phyloP scores from a whole-genome alignment of 495 filamentous ascomycete species.

The Melanomma pulvis-pyrius region DNA sequence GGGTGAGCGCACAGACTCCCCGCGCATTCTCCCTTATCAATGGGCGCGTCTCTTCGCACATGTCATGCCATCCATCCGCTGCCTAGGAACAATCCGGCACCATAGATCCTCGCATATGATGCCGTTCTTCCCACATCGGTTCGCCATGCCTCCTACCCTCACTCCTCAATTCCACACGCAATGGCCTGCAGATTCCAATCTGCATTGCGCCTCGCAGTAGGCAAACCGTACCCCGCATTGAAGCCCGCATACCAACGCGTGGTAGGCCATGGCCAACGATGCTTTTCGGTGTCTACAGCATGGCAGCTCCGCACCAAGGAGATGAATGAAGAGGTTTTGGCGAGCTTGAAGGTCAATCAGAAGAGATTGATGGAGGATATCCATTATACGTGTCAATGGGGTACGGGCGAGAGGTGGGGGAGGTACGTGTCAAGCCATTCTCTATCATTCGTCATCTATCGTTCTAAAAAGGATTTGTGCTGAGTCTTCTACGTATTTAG shows the following conservation, averaged over 20 bases:
- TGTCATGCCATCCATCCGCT: slow-evolving; percentile 3
- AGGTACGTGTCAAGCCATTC: slow-evolving; percentile 50
- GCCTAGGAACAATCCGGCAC: neutral
- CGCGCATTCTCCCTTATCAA: neutral
- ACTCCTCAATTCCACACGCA: neutral
- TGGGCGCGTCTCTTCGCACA: neutral
- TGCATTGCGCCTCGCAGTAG: neutral
- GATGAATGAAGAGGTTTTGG: slow-evolving; percentile 42
- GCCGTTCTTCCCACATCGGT: neutral
- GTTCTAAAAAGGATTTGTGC: neutral
- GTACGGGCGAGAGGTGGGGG: slow-evolving; percentile 65
- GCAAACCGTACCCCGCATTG: slow-evolving; percentile 10
- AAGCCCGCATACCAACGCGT: neutral
- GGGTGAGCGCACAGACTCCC: slow-evolving; percentile 4
- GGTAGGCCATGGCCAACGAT: neutral
- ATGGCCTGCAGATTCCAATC: slow-evolving; percentile 13
- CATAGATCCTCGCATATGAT: neutral
- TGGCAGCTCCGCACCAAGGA: slow-evolving; percentile 40
- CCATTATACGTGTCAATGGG: slow-evolving; percentile 70
- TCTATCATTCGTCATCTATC: neutral
- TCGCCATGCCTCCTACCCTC: neutral
- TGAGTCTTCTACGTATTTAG: neutral
- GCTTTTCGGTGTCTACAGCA: slow-evolving; percentile 15
- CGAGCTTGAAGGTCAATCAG: slow-evolving; percentile 59
- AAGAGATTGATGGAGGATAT: slow-evolving; percentile 63